Percentiles rank a stretch among this genome's conserved stretches.
Conservation (phyloP, 192 early-diverging fungal species). For the Coemansia sp. region DNA sequence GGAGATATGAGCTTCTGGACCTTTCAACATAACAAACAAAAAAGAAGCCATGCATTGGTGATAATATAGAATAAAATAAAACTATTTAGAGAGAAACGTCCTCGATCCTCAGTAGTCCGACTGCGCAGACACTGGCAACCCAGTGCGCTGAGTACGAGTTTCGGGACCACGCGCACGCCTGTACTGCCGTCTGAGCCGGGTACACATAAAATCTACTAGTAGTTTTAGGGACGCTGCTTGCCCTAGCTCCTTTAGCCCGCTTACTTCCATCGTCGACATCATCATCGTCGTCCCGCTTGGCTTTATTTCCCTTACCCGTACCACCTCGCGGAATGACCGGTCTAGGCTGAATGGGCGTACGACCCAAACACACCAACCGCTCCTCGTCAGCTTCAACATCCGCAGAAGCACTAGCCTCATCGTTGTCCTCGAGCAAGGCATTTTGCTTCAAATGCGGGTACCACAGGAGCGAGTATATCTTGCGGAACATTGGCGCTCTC, state of each 20-base stretch:
- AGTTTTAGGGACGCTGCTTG: neutral
- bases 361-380: conserved; percentile 6
- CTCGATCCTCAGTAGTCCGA: conserved; percentile 40
- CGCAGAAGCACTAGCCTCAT: neutral
- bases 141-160: conserved; percentile 27
- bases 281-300: neutral
- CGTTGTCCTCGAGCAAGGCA: neutral
- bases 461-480: conserved; percentile 17
- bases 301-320: neutral
- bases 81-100: conserved; percentile 13
- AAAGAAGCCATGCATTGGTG: neutral
- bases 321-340: neutral
- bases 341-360: neutral
- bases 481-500: conserved; percentile 10
- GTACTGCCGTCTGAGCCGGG: conserved; percentile 31
- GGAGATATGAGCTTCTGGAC: neutral
- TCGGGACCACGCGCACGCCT: conserved; percentile 41
- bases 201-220: neutral
- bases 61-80: neutral
- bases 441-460: neutral
- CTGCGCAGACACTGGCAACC: conserved; percentile 33
- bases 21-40: neutral
- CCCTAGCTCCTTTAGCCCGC: neutral
- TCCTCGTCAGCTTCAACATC: neutral
- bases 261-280: neutral